These are phyloP conservation scores for Xylariaceae sp. DNA, from an alignment of 2,329 filamentous ascomycete genomes.

Conservation along the genomic window DNA sequence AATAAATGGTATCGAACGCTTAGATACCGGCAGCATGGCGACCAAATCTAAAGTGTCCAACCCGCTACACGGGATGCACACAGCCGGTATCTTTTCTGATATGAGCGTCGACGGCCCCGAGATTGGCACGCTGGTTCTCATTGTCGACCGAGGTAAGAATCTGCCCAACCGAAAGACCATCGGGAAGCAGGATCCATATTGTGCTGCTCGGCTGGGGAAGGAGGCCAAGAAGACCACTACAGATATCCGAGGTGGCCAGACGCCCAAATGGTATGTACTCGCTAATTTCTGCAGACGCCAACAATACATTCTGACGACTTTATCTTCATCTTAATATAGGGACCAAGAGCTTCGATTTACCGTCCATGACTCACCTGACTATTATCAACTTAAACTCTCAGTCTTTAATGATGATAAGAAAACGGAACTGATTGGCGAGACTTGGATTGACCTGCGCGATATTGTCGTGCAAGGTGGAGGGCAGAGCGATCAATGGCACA, in stretches of 20 bases:
- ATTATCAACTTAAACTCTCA: slow-evolving; percentile 92
- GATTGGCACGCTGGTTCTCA: slow-evolving; percentile 89
- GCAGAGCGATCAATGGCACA: slow-evolving; percentile 94
- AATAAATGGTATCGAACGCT: neutral
- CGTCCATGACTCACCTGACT: slow-evolving; percentile 95
- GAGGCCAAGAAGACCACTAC: slow-evolving; percentile 97
- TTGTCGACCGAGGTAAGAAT: slow-evolving; percentile 96
- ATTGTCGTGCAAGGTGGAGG: slow-evolving; percentile 87
- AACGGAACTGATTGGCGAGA: slow-evolving; percentile 94
- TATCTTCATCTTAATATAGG: slow-evolving; percentile 59
- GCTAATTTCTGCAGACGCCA: neutral
- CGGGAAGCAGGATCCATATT: slow-evolving; percentile 98
- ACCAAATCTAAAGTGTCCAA: slow-evolving; percentile 57
- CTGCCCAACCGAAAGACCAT: slow-evolving; percentile 95
- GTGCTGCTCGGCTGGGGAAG: slow-evolving; percentile 89
- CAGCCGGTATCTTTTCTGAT: slow-evolving; percentile 91
- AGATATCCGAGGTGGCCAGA: slow-evolving; percentile 92
- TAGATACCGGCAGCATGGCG: slow-evolving; percentile 49
- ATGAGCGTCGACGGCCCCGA: slow-evolving; percentile 91
- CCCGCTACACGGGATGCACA: slow-evolving; percentile 71
- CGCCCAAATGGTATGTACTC: slow-evolving; percentile 81
- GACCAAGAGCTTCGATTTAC: slow-evolving; percentile 96
- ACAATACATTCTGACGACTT: slow-evolving; percentile 27
- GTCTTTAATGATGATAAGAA: slow-evolving; percentile 99
- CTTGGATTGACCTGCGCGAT: slow-evolving; percentile 82